phyloP scores from a whole-genome alignment of 495 filamentous ascomycete genomes.

The Paragyromitra xinjiangensis region DNA sequence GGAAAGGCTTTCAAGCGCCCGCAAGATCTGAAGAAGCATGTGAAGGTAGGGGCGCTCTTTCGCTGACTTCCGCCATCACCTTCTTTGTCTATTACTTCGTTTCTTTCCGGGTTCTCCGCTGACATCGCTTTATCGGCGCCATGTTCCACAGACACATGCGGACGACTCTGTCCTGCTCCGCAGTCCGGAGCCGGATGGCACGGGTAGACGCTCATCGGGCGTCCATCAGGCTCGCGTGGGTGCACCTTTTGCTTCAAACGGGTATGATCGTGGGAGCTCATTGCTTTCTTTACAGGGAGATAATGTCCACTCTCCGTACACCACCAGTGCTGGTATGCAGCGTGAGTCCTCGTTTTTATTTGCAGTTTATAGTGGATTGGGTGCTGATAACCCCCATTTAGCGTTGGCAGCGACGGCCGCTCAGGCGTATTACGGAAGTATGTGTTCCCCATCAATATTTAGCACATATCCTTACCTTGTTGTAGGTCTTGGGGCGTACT shows the following conservation, averaged over 20 bases:
- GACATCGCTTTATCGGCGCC: slow-evolving; percentile 59
- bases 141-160: slow-evolving; percentile 77
- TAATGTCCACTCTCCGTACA: slow-evolving; percentile 58
- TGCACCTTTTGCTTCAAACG: slow-evolving; percentile 54
- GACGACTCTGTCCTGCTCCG: slow-evolving; percentile 91
- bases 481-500: slow-evolving; percentile 56
- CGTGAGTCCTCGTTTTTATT: slow-evolving; percentile 50
- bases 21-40: slow-evolving; percentile 99
- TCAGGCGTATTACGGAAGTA: slow-evolving; percentile 58
- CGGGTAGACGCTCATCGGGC: slow-evolving; percentile 55
- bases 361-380: not conserved
- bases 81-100: slow-evolving; percentile 50
- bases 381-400: slow-evolving; percentile 38
- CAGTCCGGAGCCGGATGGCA: slow-evolving; percentile 68
- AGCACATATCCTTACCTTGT: slow-evolving; percentile 52
- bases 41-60: slow-evolving; percentile 69
- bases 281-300: slow-evolving; percentile 55
- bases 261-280: slow-evolving; percentile 53
- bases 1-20: slow-evolving; percentile 99
- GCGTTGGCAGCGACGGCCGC: slow-evolving; percentile 57
- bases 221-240: slow-evolving; percentile 55
- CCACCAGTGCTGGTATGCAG: slow-evolving; percentile 56
- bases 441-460: slow-evolving; percentile 48
- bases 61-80: slow-evolving; percentile 48
- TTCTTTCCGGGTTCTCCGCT: slow-evolving; percentile 55